Evolutionary conservation across 805 yeast genomes (phyloP).

Genomic region (Pichia sporocuriosa): DNA sequence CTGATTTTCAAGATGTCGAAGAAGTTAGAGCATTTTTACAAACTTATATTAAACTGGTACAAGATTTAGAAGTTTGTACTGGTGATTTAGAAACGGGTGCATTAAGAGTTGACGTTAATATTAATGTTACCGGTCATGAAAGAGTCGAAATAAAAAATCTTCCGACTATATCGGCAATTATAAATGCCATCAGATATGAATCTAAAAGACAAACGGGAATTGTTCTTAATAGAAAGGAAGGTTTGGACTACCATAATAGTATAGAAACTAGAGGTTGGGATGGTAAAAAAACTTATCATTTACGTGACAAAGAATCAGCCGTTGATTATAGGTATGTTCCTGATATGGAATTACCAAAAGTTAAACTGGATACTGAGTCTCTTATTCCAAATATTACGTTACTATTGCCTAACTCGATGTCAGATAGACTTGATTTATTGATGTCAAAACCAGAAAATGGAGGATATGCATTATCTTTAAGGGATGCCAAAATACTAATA

Average conservation of each 20-base stretch:
- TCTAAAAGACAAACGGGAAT: slow-evolving; percentile 64
- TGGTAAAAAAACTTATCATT: slow-evolving; percentile 58
- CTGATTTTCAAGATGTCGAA: slow-evolving; percentile 64
- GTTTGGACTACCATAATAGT: neutral
- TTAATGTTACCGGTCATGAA: slow-evolving; percentile 65
- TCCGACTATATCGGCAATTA: slow-evolving; percentile 75
- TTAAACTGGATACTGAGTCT: slow-evolving; percentile 41
- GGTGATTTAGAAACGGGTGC: slow-evolving; percentile 95
- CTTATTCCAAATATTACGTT: slow-evolving; percentile 33
- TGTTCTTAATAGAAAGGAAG: slow-evolving; percentile 29
- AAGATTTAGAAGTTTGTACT: slow-evolving; percentile 65
- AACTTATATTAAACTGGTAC: slow-evolving; percentile 67
- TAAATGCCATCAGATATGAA: slow-evolving; percentile 68
- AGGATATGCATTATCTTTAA: slow-evolving; percentile 46
- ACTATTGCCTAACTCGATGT: slow-evolving; percentile 56
- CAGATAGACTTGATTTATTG: slow-evolving; percentile 38
- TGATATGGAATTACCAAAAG: slow-evolving; percentile 76
- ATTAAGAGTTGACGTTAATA: slow-evolving; percentile 88
- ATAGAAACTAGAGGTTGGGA: slow-evolving; percentile 90
- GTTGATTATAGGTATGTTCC: slow-evolving; percentile 92
- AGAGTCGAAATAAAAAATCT: slow-evolving; percentile 88
- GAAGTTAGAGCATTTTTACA: slow-evolving; percentile 75
- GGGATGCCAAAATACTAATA: slow-evolving; percentile 70
- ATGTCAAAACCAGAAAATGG: slow-evolving; percentile 36
- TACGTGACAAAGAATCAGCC: slow-evolving; percentile 73